Evolutionary conservation across 345 rosid species (phyloP).

Genomic region (Acer saccharum): DNA sequence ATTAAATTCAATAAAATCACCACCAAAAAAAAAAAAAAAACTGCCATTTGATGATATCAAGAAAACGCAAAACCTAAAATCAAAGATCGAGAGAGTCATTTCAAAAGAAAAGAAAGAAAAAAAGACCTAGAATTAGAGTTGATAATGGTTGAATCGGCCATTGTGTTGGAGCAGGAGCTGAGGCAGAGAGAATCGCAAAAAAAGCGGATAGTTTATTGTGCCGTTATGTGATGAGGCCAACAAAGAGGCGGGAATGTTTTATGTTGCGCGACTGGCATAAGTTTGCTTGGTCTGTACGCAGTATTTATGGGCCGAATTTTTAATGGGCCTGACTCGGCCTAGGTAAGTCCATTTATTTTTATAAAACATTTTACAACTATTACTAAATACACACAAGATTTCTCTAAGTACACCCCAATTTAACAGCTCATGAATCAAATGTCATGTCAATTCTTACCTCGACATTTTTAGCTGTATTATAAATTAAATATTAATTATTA

Average conservation of each 20-base stretch:
- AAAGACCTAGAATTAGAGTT: not conserved
- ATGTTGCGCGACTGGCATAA: not conserved
- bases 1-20: not conserved
- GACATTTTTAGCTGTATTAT: not conserved
- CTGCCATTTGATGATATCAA: too few species aligned
- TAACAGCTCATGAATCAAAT: not conserved
- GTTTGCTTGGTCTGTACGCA: not conserved
- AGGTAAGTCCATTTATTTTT: too few species aligned
- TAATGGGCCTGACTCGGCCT: not conserved
- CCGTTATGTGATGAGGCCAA: not conserved
- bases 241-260: constrained; percentile 8
- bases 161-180: not conserved
- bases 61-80: not conserved
- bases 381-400: too few species aligned
- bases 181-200: not conserved
- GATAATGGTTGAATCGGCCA: not conserved
- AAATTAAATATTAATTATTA: too few species aligned
- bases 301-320: not conserved
- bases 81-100: not conserved
- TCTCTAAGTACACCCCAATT: too few species aligned
- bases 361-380: too few species aligned
- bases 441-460: not conserved
- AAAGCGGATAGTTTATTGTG: not conserved
- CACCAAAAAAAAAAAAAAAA: not conserved
- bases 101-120: not conserved